A percentile compares a stretch with the other conserved stretches of the same genome.
Conservation (phyloP, 2,329 filamentous ascomycete species). For the Hawksworthiomyces lignivorus region DNA sequence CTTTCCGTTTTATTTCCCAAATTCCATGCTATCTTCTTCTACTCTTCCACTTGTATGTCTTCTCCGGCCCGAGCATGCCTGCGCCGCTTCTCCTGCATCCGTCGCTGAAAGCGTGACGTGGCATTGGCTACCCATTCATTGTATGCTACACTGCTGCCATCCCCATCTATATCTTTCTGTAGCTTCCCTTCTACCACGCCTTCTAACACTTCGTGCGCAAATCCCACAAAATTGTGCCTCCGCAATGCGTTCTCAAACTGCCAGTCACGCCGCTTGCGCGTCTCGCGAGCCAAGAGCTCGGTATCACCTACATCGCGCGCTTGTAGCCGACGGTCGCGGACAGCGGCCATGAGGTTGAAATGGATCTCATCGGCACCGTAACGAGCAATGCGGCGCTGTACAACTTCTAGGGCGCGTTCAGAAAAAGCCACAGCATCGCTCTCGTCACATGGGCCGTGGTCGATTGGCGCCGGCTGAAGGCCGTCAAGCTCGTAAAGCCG, state of each 20-base stretch:
- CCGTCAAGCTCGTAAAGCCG: conserved; percentile 92
- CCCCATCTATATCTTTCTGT: conserved; percentile 39
- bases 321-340: conserved; percentile 68
- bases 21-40: no score
- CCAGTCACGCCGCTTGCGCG: conserved; percentile 80
- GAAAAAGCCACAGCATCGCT: conserved; percentile 47
- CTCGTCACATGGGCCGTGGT: conserved; percentile 65
- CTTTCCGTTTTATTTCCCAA: no score
- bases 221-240: conserved; percentile 92
- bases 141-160: conserved; percentile 50
- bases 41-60: conserved; percentile 25
- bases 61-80: conserved; percentile 15
- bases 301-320: conserved; percentile 76
- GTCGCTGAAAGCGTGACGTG: conserved; percentile 22
- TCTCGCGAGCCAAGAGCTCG: conserved; percentile 70
- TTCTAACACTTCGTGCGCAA: conserved; percentile 84
- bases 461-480: conserved; percentile 84
- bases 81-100: conserved; percentile 25
- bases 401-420: conserved; percentile 72
- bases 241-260: conserved; percentile 90
- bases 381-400: conserved; percentile 73
- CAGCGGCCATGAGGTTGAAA: conserved; percentile 93
- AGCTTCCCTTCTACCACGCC: conserved; percentile 73
- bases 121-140: conserved; percentile 64
- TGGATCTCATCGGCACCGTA: conserved; percentile 85